These are phyloP conservation scores for Plasmodium gaboni DNA, from an alignment of 169 alveolate genomes.

Conservation along the genomic window DNA sequence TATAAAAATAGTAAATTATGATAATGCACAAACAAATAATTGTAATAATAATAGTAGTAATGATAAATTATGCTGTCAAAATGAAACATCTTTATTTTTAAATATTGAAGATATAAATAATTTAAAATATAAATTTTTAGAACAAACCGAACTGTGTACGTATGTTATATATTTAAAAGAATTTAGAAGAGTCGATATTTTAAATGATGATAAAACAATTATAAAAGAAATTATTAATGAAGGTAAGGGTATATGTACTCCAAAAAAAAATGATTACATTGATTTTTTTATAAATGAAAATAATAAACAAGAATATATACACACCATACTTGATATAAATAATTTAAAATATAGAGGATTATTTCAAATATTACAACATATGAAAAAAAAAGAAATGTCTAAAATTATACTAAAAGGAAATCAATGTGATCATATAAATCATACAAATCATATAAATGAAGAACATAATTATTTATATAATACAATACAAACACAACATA, in stretches of 20 bases:
- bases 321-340: conserved; percentile 49
- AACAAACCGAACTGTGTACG: conserved; percentile 47
- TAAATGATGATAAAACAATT: conserved; percentile 68
- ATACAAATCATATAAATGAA: not conserved
- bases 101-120: conserved; percentile 37
- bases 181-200: conserved; percentile 54
- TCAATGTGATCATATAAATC: conserved; percentile 52
- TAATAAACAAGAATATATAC: conserved; percentile 49
- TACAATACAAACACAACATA: not conserved
- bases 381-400: conserved; percentile 72
- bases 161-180: conserved; percentile 73
- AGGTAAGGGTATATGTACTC: conserved; percentile 66
- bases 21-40: not conserved
- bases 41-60: not conserved
- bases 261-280: conserved; percentile 75
- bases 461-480: not conserved
- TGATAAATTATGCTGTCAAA: not conserved
- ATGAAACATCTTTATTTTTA: not conserved
- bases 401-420: conserved; percentile 51
- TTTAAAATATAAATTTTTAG: conserved; percentile 59
- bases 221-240: conserved; percentile 69
- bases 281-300: conserved; percentile 63
- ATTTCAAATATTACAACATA: conserved; percentile 52
- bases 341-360: conserved; percentile 75
- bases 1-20: not conserved